A percentile compares a stretch with the other conserved stretches of the same genome.
phyloP scores from a whole-genome alignment of 106 monocot genomes.

The Apostasia ramifera region DNA sequence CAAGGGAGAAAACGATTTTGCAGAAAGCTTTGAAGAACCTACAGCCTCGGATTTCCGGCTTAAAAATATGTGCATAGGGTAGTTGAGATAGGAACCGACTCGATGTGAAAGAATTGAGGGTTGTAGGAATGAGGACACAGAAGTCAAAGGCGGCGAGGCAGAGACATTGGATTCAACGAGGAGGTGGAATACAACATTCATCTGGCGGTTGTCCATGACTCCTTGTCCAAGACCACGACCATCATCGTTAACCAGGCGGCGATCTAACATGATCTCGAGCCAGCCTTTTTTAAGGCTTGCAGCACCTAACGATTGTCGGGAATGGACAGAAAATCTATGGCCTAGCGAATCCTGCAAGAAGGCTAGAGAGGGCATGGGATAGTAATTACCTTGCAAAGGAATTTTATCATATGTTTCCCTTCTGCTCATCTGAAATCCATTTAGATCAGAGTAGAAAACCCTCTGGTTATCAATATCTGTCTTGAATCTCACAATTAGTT shows the following conservation, averaged over 20 bases:
- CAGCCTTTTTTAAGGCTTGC: constrained; percentile 87
- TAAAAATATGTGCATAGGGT: constrained; percentile 75
- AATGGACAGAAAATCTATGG: constrained; percentile 78
- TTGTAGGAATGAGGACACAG: constrained; percentile 24
- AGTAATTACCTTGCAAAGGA: constrained; percentile 91
- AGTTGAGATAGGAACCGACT: constrained; percentile 74
- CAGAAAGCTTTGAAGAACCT: constrained; percentile 6
- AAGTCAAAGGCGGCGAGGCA: constrained; percentile 19
- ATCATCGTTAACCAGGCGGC: constrained; percentile 76
- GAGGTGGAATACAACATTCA: constrained; percentile 79
- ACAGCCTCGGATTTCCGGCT: constrained; percentile 36
- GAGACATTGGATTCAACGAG: constrained; percentile 71
- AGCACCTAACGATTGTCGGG: constrained; percentile 76
- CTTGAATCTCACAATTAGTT: constrained; percentile 82
- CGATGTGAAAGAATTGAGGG: constrained; percentile 90
- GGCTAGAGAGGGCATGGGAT: constrained; percentile 91
- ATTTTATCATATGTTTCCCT: constrained; percentile 94
- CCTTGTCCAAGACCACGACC: constrained; percentile 92
- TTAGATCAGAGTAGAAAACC: constrained; percentile 84
- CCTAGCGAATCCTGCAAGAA: constrained; percentile 76
- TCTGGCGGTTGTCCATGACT: constrained; percentile 86
- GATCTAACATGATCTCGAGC: constrained; percentile 94
- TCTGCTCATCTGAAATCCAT: constrained; percentile 93
- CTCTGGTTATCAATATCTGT: constrained; percentile 70
- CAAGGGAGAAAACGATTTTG: constrained; percentile 62